Percentiles rank a stretch among this genome's conserved stretches.
Evolutionary conservation across 208 protist genomes (phyloP).

Genomic region (Angomonas ambiguus): DNA sequence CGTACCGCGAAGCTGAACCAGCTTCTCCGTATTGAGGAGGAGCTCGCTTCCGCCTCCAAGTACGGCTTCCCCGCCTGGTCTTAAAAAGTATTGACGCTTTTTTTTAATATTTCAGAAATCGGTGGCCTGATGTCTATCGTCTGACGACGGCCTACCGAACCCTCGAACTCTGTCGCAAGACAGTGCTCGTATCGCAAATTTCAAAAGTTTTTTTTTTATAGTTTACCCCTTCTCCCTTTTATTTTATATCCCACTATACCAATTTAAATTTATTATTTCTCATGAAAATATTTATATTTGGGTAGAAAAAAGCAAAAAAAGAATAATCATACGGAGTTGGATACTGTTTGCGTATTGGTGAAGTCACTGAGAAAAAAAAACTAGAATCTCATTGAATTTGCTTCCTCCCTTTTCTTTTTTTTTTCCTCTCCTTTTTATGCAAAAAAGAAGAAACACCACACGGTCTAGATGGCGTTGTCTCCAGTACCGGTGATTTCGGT

Average conservation of each 20-base stretch:
- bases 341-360: too few species aligned
- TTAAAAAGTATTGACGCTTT: slow-evolving; percentile 13
- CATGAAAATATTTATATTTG: too few species aligned
- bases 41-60: slow-evolving; percentile 70
- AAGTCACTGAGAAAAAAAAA: not conserved
- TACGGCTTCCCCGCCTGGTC: slow-evolving; percentile 80
- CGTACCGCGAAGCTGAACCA: slow-evolving; percentile 99
- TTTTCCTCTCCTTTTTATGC: slow-evolving; percentile 12
- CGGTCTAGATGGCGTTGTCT: too few species aligned
- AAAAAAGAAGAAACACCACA: not conserved
- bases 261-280: too few species aligned
- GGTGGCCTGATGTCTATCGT: not conserved
- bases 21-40: slow-evolving; percentile 98
- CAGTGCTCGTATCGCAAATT: not conserved
- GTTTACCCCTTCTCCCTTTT: not conserved
- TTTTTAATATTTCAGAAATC: too few species aligned
- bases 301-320: too few species aligned
- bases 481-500: not conserved
- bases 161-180: too few species aligned
- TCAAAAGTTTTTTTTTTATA: slow-evolving; percentile 7
- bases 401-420: slow-evolving; percentile 20
- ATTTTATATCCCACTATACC: slow-evolving; percentile 1
- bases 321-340: too few species aligned
- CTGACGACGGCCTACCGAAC: too few species aligned
- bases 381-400: slow-evolving; percentile 18